Evolutionary conservation across 2,329 filamentous ascomycete genomes (phyloP).

Genomic region (Trichoderma koningii): DNA sequence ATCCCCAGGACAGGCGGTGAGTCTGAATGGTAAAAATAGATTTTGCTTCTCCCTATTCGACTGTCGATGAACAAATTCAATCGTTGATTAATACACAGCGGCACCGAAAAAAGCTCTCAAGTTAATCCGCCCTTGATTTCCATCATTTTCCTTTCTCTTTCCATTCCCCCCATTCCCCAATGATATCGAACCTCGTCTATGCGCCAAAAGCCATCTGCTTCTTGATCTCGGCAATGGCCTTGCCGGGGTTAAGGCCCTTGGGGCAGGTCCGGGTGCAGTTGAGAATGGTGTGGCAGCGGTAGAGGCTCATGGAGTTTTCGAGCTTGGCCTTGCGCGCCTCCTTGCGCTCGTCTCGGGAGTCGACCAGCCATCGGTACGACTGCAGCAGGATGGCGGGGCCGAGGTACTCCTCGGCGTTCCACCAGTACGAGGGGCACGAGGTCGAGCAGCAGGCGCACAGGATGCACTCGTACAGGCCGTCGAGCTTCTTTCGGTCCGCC

Average conservation of each 20-base stretch:
- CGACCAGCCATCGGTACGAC: conserved; percentile 95
- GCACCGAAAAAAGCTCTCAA: conserved; percentile 15
- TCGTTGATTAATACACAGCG: conserved; percentile 25
- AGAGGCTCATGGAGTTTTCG: conserved; percentile 98
- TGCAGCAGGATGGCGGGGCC: conserved; percentile 95
- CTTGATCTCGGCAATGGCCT: conserved; percentile 97
- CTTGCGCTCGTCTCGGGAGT: conserved; percentile 89
- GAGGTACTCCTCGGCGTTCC: conserved; percentile 98
- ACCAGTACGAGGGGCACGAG: conserved; percentile 99
- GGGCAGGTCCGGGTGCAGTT: conserved; percentile 98
- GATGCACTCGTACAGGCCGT: conserved; percentile 98
- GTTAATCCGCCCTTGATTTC: conserved; percentile 1
- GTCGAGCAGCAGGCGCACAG: conserved; percentile 99
- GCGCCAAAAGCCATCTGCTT: conserved; percentile 76
- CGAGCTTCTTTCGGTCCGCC: conserved; percentile 92
- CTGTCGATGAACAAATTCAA: conserved; percentile 25
- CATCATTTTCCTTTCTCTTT: not conserved
- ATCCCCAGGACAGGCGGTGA: not conserved
- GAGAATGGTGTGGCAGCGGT: conserved; percentile 98
- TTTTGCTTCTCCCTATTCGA: conserved; percentile 15
- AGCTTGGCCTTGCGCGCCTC: conserved; percentile 85
- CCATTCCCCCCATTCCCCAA: not conserved
- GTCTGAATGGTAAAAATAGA: not conserved
- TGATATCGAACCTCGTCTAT: not conserved
- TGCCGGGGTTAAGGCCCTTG: conserved; percentile 95